Percentiles rank a stretch among this genome's conserved stretches.
phyloP scores from a whole-genome alignment of 176 grass and related monocot species.

The Tillandsia fasciculata region DNA sequence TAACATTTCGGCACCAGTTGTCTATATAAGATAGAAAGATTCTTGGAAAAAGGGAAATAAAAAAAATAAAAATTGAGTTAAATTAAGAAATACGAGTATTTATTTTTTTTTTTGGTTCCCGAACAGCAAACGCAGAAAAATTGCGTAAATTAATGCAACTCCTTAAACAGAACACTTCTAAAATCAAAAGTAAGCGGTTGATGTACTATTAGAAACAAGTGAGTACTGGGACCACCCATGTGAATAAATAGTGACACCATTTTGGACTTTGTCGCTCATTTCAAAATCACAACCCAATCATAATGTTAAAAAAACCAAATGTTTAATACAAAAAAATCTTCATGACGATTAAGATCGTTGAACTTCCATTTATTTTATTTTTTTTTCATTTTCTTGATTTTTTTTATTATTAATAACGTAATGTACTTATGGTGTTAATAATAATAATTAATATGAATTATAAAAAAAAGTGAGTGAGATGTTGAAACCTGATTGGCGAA shows the following conservation, averaged over 20 bases:
- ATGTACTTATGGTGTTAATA: no score
- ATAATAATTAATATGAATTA: neutral
- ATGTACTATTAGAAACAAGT: neutral
- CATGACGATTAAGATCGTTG: neutral
- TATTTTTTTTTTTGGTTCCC: no score
- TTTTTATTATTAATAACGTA: no score
- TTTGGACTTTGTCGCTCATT: constrained; percentile 5
- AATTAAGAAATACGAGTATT: no score
- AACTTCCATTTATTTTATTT: neutral
- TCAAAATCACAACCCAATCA: neutral
- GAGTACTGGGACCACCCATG: neutral
- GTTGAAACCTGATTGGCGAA: constrained; percentile 42
- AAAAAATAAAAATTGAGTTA: no score
- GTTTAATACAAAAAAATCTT: neutral
- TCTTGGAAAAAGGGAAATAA: no score
- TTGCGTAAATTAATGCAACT: neutral
- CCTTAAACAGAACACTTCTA: no score
- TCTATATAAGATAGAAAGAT: no score
- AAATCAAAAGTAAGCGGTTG: neutral
- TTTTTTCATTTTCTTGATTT: neutral
- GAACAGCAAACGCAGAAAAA: no score
- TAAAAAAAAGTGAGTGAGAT: neutral
- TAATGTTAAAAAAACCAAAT: neutral
- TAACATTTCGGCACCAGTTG: no score
- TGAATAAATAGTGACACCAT: neutral